Percentiles rank a stretch among this genome's conserved stretches.
Conservation (phyloP, 352 stramenopile genomes). For the Blastocystis sp. region DNA sequence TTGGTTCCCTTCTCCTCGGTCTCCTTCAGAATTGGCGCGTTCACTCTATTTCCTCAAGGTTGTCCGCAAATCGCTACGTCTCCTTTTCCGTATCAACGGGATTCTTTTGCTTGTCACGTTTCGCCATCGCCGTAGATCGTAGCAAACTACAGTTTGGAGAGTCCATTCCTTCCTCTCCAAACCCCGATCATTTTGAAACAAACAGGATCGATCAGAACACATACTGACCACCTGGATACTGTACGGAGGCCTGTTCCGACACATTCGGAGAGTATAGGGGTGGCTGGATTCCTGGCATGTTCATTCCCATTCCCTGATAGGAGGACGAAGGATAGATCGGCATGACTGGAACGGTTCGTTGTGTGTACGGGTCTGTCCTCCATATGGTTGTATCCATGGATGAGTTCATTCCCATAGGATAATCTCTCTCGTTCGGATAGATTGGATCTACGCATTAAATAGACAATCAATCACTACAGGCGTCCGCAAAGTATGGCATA, state of each 20-base stretch:
- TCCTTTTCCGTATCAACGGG: neutral
- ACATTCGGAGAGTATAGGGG: no score
- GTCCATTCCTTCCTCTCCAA: neutral
- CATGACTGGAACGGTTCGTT: no score
- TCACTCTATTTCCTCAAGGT: no score
- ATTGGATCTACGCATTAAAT: neutral
- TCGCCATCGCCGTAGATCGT: neutral
- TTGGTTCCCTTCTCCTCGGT: neutral
- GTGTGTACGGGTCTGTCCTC: neutral
- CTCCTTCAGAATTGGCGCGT: no score
- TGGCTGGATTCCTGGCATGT: neutral
- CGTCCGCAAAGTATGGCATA: neutral
- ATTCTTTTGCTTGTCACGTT: neutral
- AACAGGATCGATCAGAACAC: neutral
- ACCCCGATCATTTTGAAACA: neutral
- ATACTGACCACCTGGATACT: neutral
- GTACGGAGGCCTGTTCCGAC: no score
- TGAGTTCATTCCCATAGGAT: neutral
- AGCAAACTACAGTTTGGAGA: no score
- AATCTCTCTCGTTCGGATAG: neutral
- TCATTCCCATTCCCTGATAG: neutral
- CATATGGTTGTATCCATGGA: neutral
- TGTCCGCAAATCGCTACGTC: no score
- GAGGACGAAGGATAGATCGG: neutral
- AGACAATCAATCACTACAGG: neutral